Evolutionary conservation across 2,329 filamentous ascomycete genomes (phyloP), one percentile per base, ranked within the genome.

Genomic region (Apiospora saccharicola): DNA sequence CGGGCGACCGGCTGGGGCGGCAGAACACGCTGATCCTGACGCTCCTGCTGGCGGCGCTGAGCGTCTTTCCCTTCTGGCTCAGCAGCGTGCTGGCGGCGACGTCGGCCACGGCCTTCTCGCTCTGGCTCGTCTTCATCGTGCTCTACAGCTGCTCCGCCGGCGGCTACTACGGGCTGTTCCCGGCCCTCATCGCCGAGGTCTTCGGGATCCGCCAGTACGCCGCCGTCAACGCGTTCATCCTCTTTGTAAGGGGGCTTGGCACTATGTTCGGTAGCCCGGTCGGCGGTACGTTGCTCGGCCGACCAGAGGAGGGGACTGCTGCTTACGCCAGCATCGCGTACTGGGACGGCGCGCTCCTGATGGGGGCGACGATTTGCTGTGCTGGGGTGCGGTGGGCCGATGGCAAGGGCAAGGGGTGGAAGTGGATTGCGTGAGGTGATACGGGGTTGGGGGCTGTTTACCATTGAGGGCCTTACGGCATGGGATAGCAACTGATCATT

Each of bases 201-300:
- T 86, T 86, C 76, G 84, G 85, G 2, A 83, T 86, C 41, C 81
- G 82, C 71, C 83, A 84, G 67, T 86, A 86, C 73, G 84, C 84
- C 0, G 83, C 83, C 26, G 84, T 86, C 5, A 86, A 86, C 74
- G 84, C 83, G 2, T 86, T 85, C 71, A 83, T 86, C 22, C 82
- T 85, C 49, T 84, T 86, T 68, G 78, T 86, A 0, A 77, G 84
- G 61, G 85, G 84, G 0, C 75, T 85, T 10, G 84, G 84, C 0
- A 83, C 82, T 0, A 82, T 86, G 77, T 82, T 85, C 74, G 85
- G 85, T 7, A 84, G 82, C 70, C 85, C 84, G 0, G 80, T 86
- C 43, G 84, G 84, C 13, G 84, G 84, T 2, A 79, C 81, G 71
- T 80, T 86, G 14, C 77, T 86, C 0, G 82, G 81, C 10, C 73